Conservation (phyloP, 2,329 filamentous ascomycete genomes). For the Penicillium hesseltinei region DNA sequence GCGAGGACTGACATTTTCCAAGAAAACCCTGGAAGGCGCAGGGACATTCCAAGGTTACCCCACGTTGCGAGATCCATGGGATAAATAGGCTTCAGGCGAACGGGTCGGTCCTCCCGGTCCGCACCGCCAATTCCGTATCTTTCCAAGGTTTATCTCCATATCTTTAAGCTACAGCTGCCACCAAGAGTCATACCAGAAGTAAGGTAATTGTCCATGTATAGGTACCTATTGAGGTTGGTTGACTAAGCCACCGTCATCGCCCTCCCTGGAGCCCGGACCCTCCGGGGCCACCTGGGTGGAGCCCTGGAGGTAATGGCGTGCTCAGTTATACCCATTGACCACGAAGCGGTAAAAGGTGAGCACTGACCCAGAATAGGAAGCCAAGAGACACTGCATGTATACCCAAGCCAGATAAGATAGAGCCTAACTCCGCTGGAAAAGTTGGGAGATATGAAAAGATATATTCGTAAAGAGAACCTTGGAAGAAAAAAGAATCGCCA, state of each 20-base stretch:
- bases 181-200: not conserved
- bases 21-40: not conserved
- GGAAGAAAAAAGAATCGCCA: not conserved
- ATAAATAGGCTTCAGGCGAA: not conserved
- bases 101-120: not conserved
- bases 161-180: not conserved
- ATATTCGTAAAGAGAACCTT: not conserved
- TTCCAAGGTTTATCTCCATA: not conserved
- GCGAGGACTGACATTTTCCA: not conserved
- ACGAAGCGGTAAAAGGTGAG: not conserved
- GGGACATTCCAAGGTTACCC: not conserved
- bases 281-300: not conserved
- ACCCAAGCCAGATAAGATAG: not conserved
- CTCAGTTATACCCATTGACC: not conserved
- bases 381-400: not conserved
- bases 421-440: not conserved
- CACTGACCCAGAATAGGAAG: not conserved
- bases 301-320: not conserved
- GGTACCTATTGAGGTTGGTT: not conserved
- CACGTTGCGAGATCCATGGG: not conserved
- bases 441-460: not conserved
- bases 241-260: not conserved
- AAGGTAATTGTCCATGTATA: not conserved
- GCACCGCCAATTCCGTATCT: not conserved
- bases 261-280: no score